These are phyloP conservation scores for Komagataea norvegica DNA, from an alignment of 1,139 yeast species.

Conservation along the genomic window DNA sequence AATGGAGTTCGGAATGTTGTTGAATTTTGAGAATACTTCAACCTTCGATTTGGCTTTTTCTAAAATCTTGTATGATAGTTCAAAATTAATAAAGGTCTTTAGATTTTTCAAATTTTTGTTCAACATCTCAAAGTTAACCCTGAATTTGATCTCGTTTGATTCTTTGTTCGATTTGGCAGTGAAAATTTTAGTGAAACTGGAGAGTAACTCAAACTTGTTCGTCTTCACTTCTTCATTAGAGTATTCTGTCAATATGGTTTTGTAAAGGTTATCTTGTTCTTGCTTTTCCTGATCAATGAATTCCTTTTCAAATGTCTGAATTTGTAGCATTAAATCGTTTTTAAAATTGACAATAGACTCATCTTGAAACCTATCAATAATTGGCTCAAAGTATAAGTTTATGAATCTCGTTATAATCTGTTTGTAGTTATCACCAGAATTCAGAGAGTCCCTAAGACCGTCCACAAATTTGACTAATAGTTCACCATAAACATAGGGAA, in stretches of 20 bases:
- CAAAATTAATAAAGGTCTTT: conserved; percentile 41
- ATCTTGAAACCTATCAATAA: conserved; percentile 36
- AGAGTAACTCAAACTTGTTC: conserved; percentile 37
- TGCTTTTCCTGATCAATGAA: conserved; percentile 18
- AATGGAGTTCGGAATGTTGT: conserved; percentile 24
- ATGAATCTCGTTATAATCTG: conserved; percentile 28
- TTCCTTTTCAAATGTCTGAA: conserved; percentile 21
- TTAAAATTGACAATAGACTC: conserved; percentile 35
- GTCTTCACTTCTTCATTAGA: conserved; percentile 27
- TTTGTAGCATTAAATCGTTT: conserved; percentile 24
- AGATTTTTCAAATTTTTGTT: conserved; percentile 39
- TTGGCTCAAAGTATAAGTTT: conserved; percentile 33
- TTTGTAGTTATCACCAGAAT: conserved; percentile 30
- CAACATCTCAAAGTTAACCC: conserved; percentile 50
- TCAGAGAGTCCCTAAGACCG: conserved; percentile 26
- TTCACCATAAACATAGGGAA: conserved; percentile 29
- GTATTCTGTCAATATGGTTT: conserved; percentile 31
- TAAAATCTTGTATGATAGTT: conserved; percentile 39
- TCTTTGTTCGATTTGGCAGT: conserved; percentile 42
- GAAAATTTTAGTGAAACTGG: conserved; percentile 60
- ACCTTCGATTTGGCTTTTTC: conserved; percentile 40
- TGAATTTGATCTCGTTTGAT: conserved; percentile 43
- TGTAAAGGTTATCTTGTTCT: conserved; percentile 36
- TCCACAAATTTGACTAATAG: conserved; percentile 26
- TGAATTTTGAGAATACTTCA: conserved; percentile 29